phyloP scores from a whole-genome alignment of 306 rosid species.

The Phaseolus lunatus region DNA sequence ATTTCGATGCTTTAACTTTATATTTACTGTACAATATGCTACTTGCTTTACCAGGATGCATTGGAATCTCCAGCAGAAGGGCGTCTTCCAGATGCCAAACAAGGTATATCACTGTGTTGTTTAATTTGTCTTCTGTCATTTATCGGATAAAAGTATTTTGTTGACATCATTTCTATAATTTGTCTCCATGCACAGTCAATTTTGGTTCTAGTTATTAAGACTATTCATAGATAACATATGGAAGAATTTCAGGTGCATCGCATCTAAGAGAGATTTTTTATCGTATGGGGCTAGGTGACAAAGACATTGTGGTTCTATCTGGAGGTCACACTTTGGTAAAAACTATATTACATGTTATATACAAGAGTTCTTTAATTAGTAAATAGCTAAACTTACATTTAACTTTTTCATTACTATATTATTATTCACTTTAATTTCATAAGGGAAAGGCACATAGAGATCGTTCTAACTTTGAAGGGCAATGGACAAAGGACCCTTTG shows the following conservation, averaged over 20 bases:
- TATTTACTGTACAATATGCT: conserved; percentile 6
- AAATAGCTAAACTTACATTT: neutral
- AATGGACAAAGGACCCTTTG: conserved; percentile 74
- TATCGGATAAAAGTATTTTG: neutral
- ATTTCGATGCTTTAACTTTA: neutral
- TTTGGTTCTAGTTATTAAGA: neutral
- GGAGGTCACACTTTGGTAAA: conserved; percentile 93
- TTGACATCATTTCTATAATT: neutral
- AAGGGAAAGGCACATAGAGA: conserved; percentile 84
- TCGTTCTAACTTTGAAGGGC: conserved; percentile 82
- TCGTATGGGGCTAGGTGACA: conserved; percentile 79
- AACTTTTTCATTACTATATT: conserved; percentile 19
- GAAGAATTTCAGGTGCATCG: conserved; percentile 58
- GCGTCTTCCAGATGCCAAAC: conserved; percentile 84
- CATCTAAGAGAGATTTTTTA: conserved; percentile 73
- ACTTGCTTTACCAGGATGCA: conserved; percentile 63
- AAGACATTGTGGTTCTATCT: conserved; percentile 85
- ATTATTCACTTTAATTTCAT: conserved; percentile 29
- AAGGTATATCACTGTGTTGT: conserved; percentile 53
- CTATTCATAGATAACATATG: neutral
- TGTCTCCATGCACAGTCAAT: neutral
- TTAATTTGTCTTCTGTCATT: neutral
- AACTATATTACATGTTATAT: neutral
- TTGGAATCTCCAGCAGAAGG: conserved; percentile 67
- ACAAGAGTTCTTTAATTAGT: neutral